phyloP scores from a whole-genome alignment of 305 asterid genomes.

The Solanum hybrid region DNA sequence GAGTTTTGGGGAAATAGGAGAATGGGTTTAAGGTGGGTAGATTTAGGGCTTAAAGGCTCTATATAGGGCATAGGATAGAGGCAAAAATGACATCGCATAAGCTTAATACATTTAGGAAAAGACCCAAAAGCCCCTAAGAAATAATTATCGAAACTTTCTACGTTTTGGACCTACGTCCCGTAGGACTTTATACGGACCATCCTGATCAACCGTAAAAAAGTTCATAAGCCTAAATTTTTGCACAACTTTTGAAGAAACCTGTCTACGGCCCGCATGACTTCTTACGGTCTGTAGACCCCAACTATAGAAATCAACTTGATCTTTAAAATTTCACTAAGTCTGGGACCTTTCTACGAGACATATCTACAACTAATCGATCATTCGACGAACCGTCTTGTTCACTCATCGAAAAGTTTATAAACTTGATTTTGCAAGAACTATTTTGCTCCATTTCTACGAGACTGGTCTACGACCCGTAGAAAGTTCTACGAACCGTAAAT shows the following conservation, averaged over 20 bases:
- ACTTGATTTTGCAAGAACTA: background rate
- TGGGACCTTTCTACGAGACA: background rate
- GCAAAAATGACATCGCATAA: background rate
- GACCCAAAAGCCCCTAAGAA: background rate
- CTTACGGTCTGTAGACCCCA: background rate
- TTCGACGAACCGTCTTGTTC: background rate
- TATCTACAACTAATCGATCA: background rate
- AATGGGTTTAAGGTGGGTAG: background rate
- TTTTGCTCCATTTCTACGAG: background rate
- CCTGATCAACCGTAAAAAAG: background rate
- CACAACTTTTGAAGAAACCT: background rate
- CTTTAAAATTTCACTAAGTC: background rate
- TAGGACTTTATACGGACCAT: background rate
- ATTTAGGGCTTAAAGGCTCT: background rate
- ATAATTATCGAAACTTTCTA: background rate
- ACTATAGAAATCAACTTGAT: background rate
- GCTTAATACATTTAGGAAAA: background rate
- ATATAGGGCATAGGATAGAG: background rate
- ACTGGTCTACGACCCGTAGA: background rate
- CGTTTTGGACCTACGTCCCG: background rate
- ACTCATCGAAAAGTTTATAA: background rate
- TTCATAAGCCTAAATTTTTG: background rate
- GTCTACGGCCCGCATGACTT: background rate
- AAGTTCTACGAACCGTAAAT: background rate
- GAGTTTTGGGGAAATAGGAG: background rate